Conservation (phyloP, 2,329 filamentous ascomycete genomes). For the Clarireedia paspali region DNA sequence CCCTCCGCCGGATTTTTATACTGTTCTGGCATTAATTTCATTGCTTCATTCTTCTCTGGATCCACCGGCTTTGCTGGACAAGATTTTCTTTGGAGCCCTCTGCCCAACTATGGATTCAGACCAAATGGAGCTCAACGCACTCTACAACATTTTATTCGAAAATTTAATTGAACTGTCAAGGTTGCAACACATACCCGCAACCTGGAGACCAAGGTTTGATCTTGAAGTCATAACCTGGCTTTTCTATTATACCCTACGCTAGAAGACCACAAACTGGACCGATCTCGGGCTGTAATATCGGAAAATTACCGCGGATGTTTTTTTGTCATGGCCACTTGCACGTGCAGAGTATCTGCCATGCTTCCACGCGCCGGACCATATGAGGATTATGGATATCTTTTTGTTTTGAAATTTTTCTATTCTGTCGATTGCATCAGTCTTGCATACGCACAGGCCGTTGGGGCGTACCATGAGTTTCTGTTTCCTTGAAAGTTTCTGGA, state of each 20-base stretch:
- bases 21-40: constrained; percentile 23
- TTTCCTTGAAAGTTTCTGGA: constrained; percentile 16
- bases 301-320: constrained; percentile 15
- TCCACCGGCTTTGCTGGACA: constrained; percentile 17
- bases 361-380: constrained; percentile 22
- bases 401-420: constrained; percentile 12
- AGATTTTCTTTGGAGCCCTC: constrained; percentile 17
- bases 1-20: constrained; percentile 16
- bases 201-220: constrained; percentile 16
- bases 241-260: constrained; percentile 13
- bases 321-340: constrained; percentile 14
- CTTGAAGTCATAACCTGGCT: constrained; percentile 13
- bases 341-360: constrained; percentile 20
- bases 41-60: constrained; percentile 19
- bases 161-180: constrained; percentile 15
- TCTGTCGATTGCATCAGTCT: constrained; percentile 28
- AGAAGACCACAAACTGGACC: constrained; percentile 15
- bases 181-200: constrained; percentile 15
- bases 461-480: constrained; percentile 18
- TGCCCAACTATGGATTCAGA: constrained; percentile 20
- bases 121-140: constrained; percentile 13
- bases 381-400: constrained; percentile 16
- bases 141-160: constrained; percentile 14
- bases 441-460: constrained; percentile 27
- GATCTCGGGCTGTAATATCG: constrained; percentile 14